Percentiles rank a stretch among this genome's conserved stretches.
Evolutionary conservation across 306 rosid genomes (phyloP).

Genomic region (Begonia loranthoides): DNA sequence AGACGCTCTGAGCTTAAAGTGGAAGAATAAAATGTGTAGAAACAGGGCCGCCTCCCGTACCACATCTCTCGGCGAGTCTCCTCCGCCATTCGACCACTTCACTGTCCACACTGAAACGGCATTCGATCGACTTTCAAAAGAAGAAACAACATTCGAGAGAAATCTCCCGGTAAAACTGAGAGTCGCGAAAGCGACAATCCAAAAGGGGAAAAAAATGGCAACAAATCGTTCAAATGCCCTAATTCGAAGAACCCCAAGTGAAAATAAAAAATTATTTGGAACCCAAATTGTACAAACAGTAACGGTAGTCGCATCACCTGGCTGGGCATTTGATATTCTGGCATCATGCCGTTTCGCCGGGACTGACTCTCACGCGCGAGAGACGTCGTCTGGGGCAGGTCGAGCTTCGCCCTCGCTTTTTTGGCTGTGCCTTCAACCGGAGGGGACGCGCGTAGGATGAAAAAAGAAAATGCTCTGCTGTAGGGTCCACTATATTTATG

Average conservation of each 20-base stretch:
- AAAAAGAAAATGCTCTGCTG: too few relatives aligned
- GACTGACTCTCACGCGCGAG: too few relatives aligned
- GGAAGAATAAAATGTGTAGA: slow-evolving; percentile 55
- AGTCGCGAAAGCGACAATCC: background rate
- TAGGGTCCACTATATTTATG: too few relatives aligned
- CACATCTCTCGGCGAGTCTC: slow-evolving; percentile 26
- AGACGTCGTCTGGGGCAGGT: too few relatives aligned
- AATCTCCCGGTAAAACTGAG: background rate
- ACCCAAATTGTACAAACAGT: slow-evolving; percentile 1
- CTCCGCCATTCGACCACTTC: slow-evolving; percentile 28
- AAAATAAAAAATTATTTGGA: background rate
- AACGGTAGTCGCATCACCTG: background rate
- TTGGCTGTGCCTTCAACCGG: too few relatives aligned
- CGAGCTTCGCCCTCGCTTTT: too few relatives aligned
- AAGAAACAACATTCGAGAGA: slow-evolving; percentile 9
- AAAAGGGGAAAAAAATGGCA: background rate
- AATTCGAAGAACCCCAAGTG: background rate
- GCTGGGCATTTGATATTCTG: too few relatives aligned
- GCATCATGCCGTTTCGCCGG: too few relatives aligned
- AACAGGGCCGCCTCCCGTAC: slow-evolving; percentile 54
- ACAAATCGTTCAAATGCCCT: too few relatives aligned
- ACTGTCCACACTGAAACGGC: background rate
- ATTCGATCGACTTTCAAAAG: slow-evolving; percentile 9
- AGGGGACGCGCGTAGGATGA: too few relatives aligned
- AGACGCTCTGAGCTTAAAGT: slow-evolving; percentile 39